Percentiles rank a stretch among this genome's conserved stretches.
Conservation (phyloP, 1,284 basidiomycete species). For the Rhodotorula sp. region DNA sequence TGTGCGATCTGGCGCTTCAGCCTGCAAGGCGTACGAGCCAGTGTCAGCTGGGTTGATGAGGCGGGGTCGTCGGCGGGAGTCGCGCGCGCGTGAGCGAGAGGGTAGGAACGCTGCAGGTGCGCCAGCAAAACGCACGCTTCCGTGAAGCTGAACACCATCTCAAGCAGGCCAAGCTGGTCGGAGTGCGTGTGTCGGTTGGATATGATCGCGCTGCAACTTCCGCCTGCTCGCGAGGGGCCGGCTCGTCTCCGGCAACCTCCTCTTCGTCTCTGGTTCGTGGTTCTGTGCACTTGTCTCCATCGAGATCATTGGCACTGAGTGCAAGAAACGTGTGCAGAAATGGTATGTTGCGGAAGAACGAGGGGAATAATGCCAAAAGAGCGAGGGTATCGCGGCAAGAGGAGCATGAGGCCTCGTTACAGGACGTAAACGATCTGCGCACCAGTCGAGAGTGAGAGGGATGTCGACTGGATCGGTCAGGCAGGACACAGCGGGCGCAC, state of each 20-base stretch:
- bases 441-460: too few species aligned
- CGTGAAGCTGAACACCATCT: conserved; percentile 22
- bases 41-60: neutral
- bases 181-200: neutral
- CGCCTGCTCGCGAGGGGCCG: too few species aligned
- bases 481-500: neutral
- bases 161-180: neutral
- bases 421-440: conserved; percentile 30
- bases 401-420: neutral
- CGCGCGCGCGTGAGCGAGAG: neutral
- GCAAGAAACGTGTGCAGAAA: too few species aligned
- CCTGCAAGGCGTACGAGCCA: neutral
- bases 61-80: neutral
- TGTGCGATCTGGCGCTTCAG: conserved; percentile 92
- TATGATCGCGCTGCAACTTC: too few species aligned
- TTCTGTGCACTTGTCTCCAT: too few species aligned
- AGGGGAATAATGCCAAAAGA: neutral
- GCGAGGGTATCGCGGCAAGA: neutral
- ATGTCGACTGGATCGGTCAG: neutral
- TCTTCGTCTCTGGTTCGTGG: too few species aligned
- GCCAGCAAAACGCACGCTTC: conserved; percentile 16
- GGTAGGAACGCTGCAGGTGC: neutral
- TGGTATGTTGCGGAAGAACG: neutral
- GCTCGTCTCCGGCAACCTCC: too few species aligned
- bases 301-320: too few species aligned